Evolutionary conservation across 108 stramenopile species (phyloP).

Genomic region (Pelagomonas calceolata): DNA sequence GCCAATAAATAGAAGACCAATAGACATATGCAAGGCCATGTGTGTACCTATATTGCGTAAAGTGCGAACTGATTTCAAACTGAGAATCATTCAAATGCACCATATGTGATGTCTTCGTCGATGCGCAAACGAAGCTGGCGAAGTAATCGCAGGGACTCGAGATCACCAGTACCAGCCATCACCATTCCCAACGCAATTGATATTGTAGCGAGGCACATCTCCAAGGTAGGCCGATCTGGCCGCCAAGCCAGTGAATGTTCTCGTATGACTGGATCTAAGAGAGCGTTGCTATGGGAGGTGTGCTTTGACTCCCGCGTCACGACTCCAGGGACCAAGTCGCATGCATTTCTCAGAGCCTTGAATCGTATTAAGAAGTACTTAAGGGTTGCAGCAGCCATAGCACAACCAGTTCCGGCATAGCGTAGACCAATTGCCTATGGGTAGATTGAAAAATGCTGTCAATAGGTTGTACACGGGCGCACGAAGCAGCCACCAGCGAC

Average conservation of each 20-base stretch:
- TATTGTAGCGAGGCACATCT: conserved; percentile 69
- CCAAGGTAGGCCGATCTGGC: conserved; percentile 65
- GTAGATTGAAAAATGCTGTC: too few species aligned
- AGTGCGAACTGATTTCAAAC: too few species aligned
- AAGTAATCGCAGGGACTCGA: conserved; percentile 68
- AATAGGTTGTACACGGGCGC: too few species aligned
- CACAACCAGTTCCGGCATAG: conserved; percentile 70
- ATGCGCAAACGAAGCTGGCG: conserved; percentile 75
- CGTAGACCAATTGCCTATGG: conserved; percentile 57
- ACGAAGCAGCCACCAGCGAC: too few species aligned
- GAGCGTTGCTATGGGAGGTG: too few species aligned
- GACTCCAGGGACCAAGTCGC: too few species aligned
- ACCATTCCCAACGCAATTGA: conserved; percentile 80
- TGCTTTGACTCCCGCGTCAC: too few species aligned
- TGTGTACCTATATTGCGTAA: conserved; percentile 50
- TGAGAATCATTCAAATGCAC: not conserved
- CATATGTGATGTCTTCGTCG: conserved; percentile 61
- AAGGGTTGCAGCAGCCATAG: too few species aligned
- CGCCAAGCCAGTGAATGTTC: not conserved
- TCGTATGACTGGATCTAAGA: too few species aligned
- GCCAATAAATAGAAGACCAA: conserved; percentile 87
- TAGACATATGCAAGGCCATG: conserved; percentile 74
- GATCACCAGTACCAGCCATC: conserved; percentile 89
- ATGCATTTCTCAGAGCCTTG: too few species aligned
- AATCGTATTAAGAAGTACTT: too few species aligned